Evolutionary conservation across 75 land plant species (phyloP).

Genomic region (Ceratopteris richardii): DNA sequence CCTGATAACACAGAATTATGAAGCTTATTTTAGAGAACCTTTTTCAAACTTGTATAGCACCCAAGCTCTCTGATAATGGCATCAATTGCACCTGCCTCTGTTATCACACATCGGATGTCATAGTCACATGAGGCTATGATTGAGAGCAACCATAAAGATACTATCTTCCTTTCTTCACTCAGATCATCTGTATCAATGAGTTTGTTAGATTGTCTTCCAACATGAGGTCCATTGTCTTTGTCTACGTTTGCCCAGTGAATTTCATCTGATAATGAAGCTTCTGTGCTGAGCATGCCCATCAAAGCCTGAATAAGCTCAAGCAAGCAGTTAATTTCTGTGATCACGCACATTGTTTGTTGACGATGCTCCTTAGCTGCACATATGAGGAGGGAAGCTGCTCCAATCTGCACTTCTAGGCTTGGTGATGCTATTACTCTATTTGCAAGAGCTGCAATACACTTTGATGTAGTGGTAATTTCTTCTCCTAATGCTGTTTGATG

Average conservation of each 20-base stretch:
- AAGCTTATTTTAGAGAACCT: neutral
- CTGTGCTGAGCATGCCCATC: slow-evolving; percentile 28
- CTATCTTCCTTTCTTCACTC: slow-evolving; percentile 17
- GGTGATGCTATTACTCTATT: slow-evolving; percentile 28
- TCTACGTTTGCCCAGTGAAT: no score
- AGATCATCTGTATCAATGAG: slow-evolving; percentile 19
- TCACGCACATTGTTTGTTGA: slow-evolving; percentile 31
- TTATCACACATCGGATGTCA: slow-evolving; percentile 25
- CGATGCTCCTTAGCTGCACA: slow-evolving; percentile 43
- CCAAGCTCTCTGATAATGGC: slow-evolving; percentile 35
- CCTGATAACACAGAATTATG: neutral
- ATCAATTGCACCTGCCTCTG: slow-evolving; percentile 45
- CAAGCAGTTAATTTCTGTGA: slow-evolving; percentile 17
- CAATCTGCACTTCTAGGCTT: slow-evolving; percentile 39
- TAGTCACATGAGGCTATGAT: slow-evolving; percentile 37
- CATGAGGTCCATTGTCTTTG: neutral
- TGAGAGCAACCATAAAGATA: slow-evolving; percentile 42
- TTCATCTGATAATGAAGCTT: slow-evolving; percentile 7
- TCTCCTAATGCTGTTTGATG: slow-evolving; percentile 38
- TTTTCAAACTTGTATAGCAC: slow-evolving; percentile 3
- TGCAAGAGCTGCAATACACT: slow-evolving; percentile 30
- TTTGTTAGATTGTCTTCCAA: neutral
- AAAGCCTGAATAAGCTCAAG: slow-evolving; percentile 25
- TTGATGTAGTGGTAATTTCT: slow-evolving; percentile 20
- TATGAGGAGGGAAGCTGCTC: slow-evolving; percentile 37